Evolutionary conservation across 345 rosid genomes (phyloP).

Genomic region (Cardiospermum halicacabum): DNA sequence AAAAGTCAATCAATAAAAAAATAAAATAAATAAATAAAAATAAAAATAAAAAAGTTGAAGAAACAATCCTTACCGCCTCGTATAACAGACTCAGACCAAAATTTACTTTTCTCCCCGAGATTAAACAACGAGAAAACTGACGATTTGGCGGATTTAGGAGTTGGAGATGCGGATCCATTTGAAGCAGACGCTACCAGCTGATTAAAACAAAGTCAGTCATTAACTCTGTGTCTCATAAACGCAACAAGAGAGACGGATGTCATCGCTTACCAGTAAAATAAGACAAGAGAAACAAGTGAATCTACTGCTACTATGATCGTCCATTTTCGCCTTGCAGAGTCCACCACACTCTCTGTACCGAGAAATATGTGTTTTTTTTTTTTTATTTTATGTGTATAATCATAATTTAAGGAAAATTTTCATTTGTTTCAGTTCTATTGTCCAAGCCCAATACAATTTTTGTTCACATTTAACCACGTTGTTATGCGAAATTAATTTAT

Average conservation of each 20-base stretch:
- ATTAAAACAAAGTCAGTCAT: conserved; percentile 5
- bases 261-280: conserved; percentile 7
- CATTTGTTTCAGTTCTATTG: too few species aligned
- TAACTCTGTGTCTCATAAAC: conserved; percentile 13
- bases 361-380: background rate
- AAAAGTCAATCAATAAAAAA: background rate
- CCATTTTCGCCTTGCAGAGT: conserved; percentile 7
- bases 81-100: conserved; percentile 89
- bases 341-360: conserved; percentile 5
- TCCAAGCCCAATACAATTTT: too few species aligned
- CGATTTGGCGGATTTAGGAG: conserved; percentile 37
- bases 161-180: conserved; percentile 27
- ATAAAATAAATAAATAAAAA: background rate
- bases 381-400: too few species aligned
- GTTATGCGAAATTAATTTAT: too few species aligned
- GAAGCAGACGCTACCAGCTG: conserved; percentile 41
- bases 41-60: background rate
- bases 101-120: conserved; percentile 77
- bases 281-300: conserved; percentile 5
- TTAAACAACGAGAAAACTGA: conserved; percentile 90
- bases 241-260: background rate
- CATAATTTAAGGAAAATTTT: too few species aligned
- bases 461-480: too few species aligned
- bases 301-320: background rate
- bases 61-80: conserved; percentile 40